phyloP scores from a whole-genome alignment of 1,284 basidiomycete species.

The Tilletia horrida region DNA sequence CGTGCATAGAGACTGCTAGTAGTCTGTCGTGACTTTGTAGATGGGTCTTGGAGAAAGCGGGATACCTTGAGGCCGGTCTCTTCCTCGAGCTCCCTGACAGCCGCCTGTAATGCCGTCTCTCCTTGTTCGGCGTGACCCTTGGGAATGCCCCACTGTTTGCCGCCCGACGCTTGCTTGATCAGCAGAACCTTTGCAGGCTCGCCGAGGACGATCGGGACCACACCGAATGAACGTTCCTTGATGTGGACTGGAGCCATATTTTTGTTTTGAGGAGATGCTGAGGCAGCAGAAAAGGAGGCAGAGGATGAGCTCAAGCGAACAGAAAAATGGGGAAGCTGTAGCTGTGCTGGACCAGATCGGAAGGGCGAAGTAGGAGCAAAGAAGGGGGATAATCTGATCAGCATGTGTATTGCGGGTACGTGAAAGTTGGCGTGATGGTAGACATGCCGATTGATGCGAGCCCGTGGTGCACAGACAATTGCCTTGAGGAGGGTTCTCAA shows the following conservation, averaged over 20 bases:
- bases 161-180: not conserved
- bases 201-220: not conserved
- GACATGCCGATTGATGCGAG: not conserved
- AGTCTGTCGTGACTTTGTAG: too few relatives aligned
- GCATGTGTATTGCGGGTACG: not conserved
- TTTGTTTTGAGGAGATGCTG: not conserved
- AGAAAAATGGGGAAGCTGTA: too few relatives aligned
- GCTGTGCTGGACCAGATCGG: too few relatives aligned
- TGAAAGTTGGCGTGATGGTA: not conserved
- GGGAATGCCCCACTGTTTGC: not conserved
- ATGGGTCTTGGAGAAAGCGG: not conserved
- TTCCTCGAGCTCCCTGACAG: conserved; percentile 5
- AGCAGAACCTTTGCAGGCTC: not conserved
- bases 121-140: conserved; percentile 5
- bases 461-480: not conserved
- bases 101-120: conserved; percentile 4
- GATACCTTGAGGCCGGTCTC: not conserved
- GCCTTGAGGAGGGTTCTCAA: not conserved
- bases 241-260: not conserved
- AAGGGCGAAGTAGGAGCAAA: too few relatives aligned
- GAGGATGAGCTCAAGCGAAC: not conserved
- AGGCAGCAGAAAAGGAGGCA: not conserved
- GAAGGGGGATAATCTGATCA: too few relatives aligned
- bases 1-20: not conserved
- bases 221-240: conserved; percentile 8